These are phyloP conservation scores for Aeschynomene evenia DNA, from an alignment of 306 rosid species.

Conservation along the genomic window DNA sequence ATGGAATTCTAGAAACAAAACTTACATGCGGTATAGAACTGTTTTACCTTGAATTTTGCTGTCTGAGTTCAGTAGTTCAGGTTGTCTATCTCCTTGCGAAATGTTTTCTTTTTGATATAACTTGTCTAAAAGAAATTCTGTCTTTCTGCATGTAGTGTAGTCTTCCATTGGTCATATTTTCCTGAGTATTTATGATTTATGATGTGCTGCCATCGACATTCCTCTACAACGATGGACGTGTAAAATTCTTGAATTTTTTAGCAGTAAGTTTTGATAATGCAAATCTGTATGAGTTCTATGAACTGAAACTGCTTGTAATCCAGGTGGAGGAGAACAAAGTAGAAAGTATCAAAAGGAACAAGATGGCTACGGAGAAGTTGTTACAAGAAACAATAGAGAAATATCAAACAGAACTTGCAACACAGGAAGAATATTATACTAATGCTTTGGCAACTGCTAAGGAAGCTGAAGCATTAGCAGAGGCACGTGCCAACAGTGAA, in stretches of 20 bases:
- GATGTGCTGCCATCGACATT: background rate
- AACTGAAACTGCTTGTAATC: background rate
- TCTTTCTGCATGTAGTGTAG: background rate
- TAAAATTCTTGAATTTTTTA: background rate
- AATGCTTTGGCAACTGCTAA: slow-evolving; percentile 75
- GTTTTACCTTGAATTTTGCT: background rate
- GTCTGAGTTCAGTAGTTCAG: background rate
- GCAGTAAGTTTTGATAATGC: background rate
- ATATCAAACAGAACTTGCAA: slow-evolving; percentile 65
- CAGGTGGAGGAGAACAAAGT: slow-evolving; percentile 85
- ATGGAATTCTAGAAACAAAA: background rate
- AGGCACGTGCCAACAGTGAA: slow-evolving; percentile 70
- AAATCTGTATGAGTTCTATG: background rate
- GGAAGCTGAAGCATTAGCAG: slow-evolving; percentile 79
- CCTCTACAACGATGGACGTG: background rate
- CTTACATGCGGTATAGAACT: background rate
- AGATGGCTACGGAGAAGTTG: slow-evolving; percentile 70
- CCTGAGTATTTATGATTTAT: background rate
- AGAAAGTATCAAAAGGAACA: slow-evolving; percentile 79
- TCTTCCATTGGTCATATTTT: background rate
- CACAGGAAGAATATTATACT: slow-evolving; percentile 69
- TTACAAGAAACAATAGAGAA: slow-evolving; percentile 84
- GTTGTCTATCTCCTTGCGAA: background rate
- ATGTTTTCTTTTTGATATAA: background rate
- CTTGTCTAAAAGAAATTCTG: background rate